Evolutionary conservation across 1,284 basidiomycete genomes (phyloP).

Genomic region (Pseudozyma sp.): DNA sequence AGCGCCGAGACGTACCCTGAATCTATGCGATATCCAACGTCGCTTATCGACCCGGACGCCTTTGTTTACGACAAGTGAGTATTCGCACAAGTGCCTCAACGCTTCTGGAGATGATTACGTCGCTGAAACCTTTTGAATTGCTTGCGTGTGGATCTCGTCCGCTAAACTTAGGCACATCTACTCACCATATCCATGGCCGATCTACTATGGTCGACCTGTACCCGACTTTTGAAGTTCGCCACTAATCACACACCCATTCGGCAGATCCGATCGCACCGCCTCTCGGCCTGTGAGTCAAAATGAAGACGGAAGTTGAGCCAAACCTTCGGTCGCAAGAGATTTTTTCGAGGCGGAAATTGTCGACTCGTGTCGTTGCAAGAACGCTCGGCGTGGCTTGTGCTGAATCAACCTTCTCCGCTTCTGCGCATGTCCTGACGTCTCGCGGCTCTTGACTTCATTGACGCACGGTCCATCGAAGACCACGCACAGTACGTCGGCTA

Average conservation of each 20-base stretch:
- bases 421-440: too few relatives aligned
- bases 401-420: too few relatives aligned
- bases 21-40: constrained; percentile 40
- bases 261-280: not conserved
- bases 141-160: not conserved
- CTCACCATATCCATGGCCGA: constrained; percentile 53
- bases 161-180: constrained; percentile 38
- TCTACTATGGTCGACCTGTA: constrained; percentile 36
- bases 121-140: constrained; percentile 3
- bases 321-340: too few relatives aligned
- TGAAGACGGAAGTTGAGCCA: too few relatives aligned
- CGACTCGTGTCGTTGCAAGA: too few relatives aligned
- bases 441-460: too few relatives aligned
- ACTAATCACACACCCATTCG: not conserved
- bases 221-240: constrained; percentile 23
- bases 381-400: too few relatives aligned
- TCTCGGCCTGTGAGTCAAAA: not conserved
- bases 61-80: constrained; percentile 55
- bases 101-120: not conserved
- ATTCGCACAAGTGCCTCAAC: not conserved
- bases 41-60: constrained; percentile 43
- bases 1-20: constrained; percentile 45
- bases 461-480: too few relatives aligned
- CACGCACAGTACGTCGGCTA: too few relatives aligned
- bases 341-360: too few relatives aligned